Percentiles rank a stretch among this genome's conserved stretches.
These are phyloP conservation scores for Hyaloscypha variabilis DNA, from an alignment of 495 filamentous ascomycete genomes.

Conservation along the genomic window DNA sequence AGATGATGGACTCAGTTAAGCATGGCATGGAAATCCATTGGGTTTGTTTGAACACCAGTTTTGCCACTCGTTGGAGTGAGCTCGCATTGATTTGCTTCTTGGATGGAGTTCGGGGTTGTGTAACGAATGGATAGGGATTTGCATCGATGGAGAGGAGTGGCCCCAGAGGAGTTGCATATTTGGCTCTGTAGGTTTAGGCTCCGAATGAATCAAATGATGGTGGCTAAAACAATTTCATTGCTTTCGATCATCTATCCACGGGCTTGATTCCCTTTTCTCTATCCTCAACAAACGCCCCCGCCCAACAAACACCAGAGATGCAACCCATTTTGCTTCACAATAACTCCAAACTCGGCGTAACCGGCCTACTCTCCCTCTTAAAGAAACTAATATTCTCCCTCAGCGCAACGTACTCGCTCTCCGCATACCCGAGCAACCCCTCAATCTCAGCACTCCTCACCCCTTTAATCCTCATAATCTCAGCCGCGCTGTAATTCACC, in stretches of 20 bases:
- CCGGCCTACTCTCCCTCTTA: slow-evolving; percentile 39
- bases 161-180: not conserved
- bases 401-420: slow-evolving; percentile 91
- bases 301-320: not conserved
- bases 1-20: slow-evolving; percentile 26
- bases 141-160: not conserved
- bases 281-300: slow-evolving; percentile 6
- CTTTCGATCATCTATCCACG: not conserved
- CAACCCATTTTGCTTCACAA: not conserved
- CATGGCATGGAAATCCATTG: not conserved
- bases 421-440: slow-evolving; percentile 80
- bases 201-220: not conserved
- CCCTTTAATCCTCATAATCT: slow-evolving; percentile 84
- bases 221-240: not conserved
- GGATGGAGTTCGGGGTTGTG: not conserved
- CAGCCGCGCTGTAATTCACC: slow-evolving; percentile 86
- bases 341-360: slow-evolving; percentile 40
- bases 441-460: slow-evolving; percentile 80
- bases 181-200: not conserved
- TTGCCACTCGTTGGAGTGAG: not conserved
- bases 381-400: slow-evolving; percentile 88
- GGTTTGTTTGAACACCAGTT: not conserved
- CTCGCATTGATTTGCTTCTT: slow-evolving; percentile 1
- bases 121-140: not conserved
- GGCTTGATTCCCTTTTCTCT: not conserved